These are phyloP conservation scores for Phaeosphaeriaceae sp. DNA, from an alignment of 2,329 filamentous ascomycete genomes.

Conservation along the genomic window DNA sequence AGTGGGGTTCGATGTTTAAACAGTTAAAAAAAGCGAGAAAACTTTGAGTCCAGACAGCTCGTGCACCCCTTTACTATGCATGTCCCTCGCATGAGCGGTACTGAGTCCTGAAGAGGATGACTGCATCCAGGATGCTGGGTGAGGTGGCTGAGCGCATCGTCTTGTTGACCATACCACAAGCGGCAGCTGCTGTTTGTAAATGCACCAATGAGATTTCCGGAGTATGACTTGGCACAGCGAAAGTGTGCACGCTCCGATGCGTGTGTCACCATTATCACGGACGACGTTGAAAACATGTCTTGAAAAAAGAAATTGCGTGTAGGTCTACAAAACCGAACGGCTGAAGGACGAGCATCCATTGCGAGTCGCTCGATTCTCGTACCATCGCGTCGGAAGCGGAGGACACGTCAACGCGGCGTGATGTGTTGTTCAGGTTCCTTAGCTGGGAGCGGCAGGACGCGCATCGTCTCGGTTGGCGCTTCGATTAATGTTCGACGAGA, in stretches of 20 bases:
- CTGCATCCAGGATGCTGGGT: conserved; percentile 3
- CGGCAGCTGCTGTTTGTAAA: conserved; percentile 1
- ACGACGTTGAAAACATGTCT: not conserved
- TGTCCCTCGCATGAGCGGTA: conserved; percentile 8
- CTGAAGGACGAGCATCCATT: conserved; percentile 3
- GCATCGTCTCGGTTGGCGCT: conserved; percentile 32
- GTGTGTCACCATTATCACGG: conserved; percentile 6
- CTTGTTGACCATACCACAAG: not conserved
- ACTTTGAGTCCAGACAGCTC: not conserved
- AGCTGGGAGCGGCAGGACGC: conserved; percentile 27
- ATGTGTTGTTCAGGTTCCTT: conserved; percentile 10
- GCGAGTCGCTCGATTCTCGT: not conserved
- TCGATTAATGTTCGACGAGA: conserved; percentile 26
- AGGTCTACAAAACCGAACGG: not conserved
- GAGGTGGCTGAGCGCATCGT: not conserved
- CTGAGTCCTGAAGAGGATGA: conserved; percentile 4
- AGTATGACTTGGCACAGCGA: conserved; percentile 16
- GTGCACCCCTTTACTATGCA: conserved; percentile 6
- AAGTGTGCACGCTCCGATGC: conserved; percentile 7
- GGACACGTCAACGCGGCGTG: conserved; percentile 1
- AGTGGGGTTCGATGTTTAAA: not conserved
- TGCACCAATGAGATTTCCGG: conserved; percentile 6
- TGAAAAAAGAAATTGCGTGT: not conserved
- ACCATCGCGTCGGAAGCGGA: not conserved
- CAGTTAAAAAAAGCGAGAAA: not conserved